Evolutionary conservation across 371 early-diverging fungal species (phyloP).

Genomic region (Umbelopsis sp.): DNA sequence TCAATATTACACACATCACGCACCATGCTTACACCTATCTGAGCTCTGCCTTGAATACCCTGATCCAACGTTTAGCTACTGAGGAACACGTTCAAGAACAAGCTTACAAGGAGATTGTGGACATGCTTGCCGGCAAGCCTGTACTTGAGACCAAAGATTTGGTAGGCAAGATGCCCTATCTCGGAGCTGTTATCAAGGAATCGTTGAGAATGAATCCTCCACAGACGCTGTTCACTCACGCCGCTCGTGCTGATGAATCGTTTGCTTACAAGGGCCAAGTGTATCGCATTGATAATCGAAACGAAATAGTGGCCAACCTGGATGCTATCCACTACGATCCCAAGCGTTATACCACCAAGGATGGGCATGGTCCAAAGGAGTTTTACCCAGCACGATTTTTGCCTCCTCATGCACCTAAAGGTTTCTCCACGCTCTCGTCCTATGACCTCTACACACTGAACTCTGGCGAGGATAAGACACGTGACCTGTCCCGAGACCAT

Average conservation of each 20-base stretch:
- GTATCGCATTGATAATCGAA: conserved; percentile 39
- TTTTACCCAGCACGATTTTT: conserved; percentile 37
- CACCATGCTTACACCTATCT: conserved; percentile 44
- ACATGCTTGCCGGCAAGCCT: not conserved
- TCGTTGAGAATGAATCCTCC: conserved; percentile 43
- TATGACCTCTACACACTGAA: conserved; percentile 18
- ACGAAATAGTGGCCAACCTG: conserved; percentile 37
- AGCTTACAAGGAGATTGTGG: conserved; percentile 18
- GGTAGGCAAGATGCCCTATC: conserved; percentile 20
- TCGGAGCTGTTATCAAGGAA: conserved; percentile 39
- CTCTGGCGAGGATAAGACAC: not conserved
- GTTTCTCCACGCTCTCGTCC: conserved; percentile 10
- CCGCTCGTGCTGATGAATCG: conserved; percentile 39
- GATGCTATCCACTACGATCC: conserved; percentile 40
- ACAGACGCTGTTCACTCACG: conserved; percentile 30
- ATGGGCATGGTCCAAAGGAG: conserved; percentile 22
- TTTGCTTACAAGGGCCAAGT: conserved; percentile 11
- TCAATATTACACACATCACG: conserved; percentile 41
- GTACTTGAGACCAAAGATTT: conserved; percentile 16
- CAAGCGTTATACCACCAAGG: conserved; percentile 25
- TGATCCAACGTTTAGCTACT: conserved; percentile 43
- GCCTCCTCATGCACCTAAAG: conserved; percentile 20
- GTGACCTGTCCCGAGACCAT: conserved; percentile 26
- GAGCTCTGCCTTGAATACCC: conserved; percentile 35
- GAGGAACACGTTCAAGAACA: conserved; percentile 34